Evolutionary conservation across 108 stramenopile species (phyloP), one percentile per base, ranked within the genome.

Genomic region (Cyclotella choctawhatcheeana): DNA sequence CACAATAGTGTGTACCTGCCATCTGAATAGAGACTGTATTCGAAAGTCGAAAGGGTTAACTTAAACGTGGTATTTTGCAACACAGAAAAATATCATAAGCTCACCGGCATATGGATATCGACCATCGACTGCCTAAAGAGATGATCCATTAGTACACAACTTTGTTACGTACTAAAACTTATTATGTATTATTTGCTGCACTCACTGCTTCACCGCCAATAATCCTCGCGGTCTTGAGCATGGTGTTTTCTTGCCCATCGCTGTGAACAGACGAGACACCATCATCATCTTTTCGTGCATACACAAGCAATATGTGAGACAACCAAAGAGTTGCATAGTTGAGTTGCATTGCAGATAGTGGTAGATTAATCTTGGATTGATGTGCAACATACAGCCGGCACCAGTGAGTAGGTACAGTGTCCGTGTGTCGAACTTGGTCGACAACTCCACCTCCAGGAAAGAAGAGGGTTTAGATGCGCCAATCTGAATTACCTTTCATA

Each of bases 61-160:
- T 32, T 17, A 31, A 32, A 0, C 16, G 29, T 14, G 30, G 18
- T 12, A 34, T 30, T 18, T 34, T 18, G 25, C 30, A 16, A 7
- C 7, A 30, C 12, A 58, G 12, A 32, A 31, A 2, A 58, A 10
- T 5, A 10, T 8, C n/a, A n/a, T 12, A 13, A 32, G 56, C 33
- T 58, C 33, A 58, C 56, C 56, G 30, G 56, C 56, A 31, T 58
- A 58, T 18, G 56, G 56, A 31, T 58, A 58, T n/a, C 56, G 30
- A 34, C 56, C 56, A 32, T 58, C 56, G 30, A 32, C 56, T 32
- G 56, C 56, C 56, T 58, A 25, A 13, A 26, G 25, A 20, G 25
- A 1, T 26, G 2, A 2, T 45, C 18, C 1, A 2, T 45, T 45
- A 5, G 2, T 16, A 2, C 5, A 45, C 16, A 5, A 5, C 18